Conservation (phyloP, 2,329 filamentous ascomycete species). For the Mariannaea sp. region DNA sequence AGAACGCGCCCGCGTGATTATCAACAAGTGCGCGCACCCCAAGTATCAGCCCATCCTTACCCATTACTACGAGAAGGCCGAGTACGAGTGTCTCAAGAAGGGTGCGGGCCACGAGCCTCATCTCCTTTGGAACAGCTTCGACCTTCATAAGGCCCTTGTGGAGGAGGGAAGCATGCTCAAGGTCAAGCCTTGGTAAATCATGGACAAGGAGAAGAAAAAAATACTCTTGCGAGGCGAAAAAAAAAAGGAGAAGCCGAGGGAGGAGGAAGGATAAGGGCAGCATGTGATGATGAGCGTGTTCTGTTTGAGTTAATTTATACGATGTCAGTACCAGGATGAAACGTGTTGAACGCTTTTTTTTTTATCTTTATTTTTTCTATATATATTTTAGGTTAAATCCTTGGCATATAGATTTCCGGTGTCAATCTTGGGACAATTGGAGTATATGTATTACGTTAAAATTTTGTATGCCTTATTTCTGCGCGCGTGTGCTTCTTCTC, state of each 20-base stretch:
- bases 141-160: slow-evolving; percentile 83
- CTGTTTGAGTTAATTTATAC: slow-evolving; percentile 1
- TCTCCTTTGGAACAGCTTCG: slow-evolving; percentile 82
- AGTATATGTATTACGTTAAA: slow-evolving; percentile 6
- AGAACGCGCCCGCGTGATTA: slow-evolving; percentile 83
- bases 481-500: not conserved
- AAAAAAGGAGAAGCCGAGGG: not conserved
- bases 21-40: slow-evolving; percentile 84
- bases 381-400: slow-evolving; percentile 17
- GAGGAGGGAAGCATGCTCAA: slow-evolving; percentile 87
- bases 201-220: slow-evolving; percentile 14
- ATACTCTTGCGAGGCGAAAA: not conserved
- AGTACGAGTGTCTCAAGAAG: slow-evolving; percentile 83
- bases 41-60: slow-evolving; percentile 81
- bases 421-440: slow-evolving; percentile 18
- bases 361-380: no score
- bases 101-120: slow-evolving; percentile 92
- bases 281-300: slow-evolving; percentile 20
- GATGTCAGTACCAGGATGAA: slow-evolving; percentile 5
- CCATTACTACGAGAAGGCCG: slow-evolving; percentile 84
- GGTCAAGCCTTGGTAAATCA: slow-evolving; percentile 65
- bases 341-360: slow-evolving; percentile 12
- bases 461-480: no score
- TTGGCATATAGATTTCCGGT: slow-evolving; percentile 19
- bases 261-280: not conserved